Base-by-base conservation (phyloP, 192 early-diverging fungal species). In the Geranomyces variabilis region DNA sequence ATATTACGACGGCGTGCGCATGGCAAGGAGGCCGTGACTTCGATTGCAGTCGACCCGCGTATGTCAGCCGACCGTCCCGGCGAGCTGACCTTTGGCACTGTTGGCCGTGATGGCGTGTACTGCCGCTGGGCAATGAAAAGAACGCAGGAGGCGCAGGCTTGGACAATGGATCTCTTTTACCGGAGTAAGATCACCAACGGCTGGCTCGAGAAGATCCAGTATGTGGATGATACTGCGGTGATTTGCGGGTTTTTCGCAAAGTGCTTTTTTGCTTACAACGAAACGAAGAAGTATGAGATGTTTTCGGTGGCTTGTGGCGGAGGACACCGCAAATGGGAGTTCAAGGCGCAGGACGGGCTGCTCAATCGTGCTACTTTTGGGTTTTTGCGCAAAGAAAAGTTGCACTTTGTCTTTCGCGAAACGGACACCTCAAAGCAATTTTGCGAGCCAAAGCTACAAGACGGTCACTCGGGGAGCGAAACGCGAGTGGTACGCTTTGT, bases 191-290 rank as follows among this genome's bases (percentile, higher is more conserved):
- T 95, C 33, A 93, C 94, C 6, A 82, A 81, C 41, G 94, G 93
- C 8, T 90, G 90, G 87, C 57, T 94, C 30, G 93, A 93, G 75
- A 77, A 74, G 53, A 10, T 68, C 15, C 21, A 29, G 13, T 66
- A 80, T n/a, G 72, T 86, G 31, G 83, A 88, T 53, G 78, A 75
- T 3, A 78, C 83, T 19, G 64, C 91, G 10, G 59, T 90, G 0
- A 75, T 91, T 4, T 79, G 90, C 24, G 90, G 90, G 4, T 95
- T 94, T 71, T 90, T 86, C 70, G 78, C 89, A 29, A 90, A 90
- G 58, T 76, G 87, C 26, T 82, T 93, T 46, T 91, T 91, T 66
- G 80, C 92, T 0, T 81, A 86, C 55, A 93, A 95, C 67, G 84
- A 88, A 56, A 78, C 77, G 6, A 88, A 88, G 66, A 80, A 87